phyloP scores from a whole-genome alignment of 2,329 filamentous ascomycete genomes.

The Neocucurbitaria cava region DNA sequence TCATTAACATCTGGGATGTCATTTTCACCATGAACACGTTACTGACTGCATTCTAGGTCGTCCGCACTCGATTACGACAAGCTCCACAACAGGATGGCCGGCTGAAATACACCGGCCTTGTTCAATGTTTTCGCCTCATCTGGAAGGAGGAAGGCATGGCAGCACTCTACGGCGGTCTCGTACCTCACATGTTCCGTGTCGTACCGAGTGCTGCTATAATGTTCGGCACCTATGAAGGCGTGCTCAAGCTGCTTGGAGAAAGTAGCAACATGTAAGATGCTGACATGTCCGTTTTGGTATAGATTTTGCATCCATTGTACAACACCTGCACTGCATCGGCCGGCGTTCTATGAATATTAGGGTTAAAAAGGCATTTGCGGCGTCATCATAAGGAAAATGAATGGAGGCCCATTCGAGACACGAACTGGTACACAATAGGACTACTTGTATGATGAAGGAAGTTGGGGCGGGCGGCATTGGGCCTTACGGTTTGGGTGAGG shows the following conservation, averaged over 20 bases:
- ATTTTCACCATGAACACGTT: neutral
- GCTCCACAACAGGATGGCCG: constrained; percentile 75
- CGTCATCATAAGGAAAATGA: constrained; percentile 11
- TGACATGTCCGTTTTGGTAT: neutral
- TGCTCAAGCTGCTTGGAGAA: constrained; percentile 56
- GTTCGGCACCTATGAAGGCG: constrained; percentile 82
- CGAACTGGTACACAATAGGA: constrained; percentile 11
- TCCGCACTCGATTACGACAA: constrained; percentile 83
- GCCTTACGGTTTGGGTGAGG: neutral
- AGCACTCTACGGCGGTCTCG: constrained; percentile 87
- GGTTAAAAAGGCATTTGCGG: constrained; percentile 4
- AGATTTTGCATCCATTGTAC: constrained; percentile 8
- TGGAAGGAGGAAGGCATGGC: constrained; percentile 88
- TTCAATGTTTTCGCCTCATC: constrained; percentile 87
- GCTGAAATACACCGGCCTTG: constrained; percentile 85
- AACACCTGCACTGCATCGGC: constrained; percentile 13
- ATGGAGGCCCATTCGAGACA: constrained; percentile 3
- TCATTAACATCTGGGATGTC: neutral
- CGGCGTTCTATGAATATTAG: constrained; percentile 11
- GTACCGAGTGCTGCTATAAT: constrained; percentile 95
- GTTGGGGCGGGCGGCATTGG: neutral
- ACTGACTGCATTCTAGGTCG: constrained; percentile 61
- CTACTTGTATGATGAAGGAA: neutral
- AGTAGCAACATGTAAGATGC: constrained; percentile 46
- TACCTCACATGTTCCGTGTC: constrained; percentile 87